phyloP scores from a whole-genome alignment of 257 asterid species.

The Solanum gandarillasii region DNA sequence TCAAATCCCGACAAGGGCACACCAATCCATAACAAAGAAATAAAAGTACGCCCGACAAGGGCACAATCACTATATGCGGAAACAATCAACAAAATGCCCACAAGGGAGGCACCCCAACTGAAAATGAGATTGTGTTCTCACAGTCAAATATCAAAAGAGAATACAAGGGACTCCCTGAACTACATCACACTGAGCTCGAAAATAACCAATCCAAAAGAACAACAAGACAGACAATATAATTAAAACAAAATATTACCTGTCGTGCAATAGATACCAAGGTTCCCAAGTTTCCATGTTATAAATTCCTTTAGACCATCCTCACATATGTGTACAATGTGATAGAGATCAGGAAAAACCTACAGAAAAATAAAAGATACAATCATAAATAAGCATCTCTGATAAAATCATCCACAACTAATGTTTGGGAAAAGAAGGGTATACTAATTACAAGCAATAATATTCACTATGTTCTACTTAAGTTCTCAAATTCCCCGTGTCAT shows the following conservation, averaged over 20 bases:
- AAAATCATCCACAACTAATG: not conserved
- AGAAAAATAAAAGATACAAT: not conserved
- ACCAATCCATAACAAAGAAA: no score
- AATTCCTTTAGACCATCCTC: constrained; percentile 93
- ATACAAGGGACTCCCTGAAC: no score
- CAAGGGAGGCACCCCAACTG: no score
- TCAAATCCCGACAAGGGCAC: no score
- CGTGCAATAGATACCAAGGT: constrained; percentile 92
- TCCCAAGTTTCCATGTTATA: constrained; percentile 95
- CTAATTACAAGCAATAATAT: not conserved
- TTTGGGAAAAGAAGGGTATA: no score
- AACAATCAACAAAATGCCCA: no score
- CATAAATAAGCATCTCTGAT: not conserved
- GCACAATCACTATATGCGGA: no score
- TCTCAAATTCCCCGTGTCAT: not conserved
- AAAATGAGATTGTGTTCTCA: no score
- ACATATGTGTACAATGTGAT: constrained; percentile 75
- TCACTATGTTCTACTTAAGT: not conserved
- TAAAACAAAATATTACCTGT: constrained; percentile 40
- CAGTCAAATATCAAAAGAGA: no score
- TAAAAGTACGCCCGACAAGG: no score
- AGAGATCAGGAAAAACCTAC: constrained; percentile 91
- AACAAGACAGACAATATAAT: not conserved
- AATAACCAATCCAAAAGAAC: not conserved
- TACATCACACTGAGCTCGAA: not conserved